Evolutionary conservation across 352 stramenopile species (phyloP).

Genomic region (Blastocystis sp.): DNA sequence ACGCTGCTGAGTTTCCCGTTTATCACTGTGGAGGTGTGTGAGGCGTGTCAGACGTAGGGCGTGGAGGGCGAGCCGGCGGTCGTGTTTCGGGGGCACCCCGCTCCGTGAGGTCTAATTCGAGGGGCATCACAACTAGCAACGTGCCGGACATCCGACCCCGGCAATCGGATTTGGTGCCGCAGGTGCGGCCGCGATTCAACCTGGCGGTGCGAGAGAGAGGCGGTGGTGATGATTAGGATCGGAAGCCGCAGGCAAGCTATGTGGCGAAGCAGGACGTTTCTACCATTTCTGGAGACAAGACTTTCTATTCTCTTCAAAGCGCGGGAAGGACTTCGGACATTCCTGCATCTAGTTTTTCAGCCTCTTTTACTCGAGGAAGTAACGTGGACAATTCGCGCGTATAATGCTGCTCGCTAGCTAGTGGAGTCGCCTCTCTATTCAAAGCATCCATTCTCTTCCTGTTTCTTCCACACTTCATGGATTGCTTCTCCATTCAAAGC

Average conservation of each 20-base stretch:
- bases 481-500: no score
- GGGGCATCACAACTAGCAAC: background rate
- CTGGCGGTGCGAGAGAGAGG: background rate
- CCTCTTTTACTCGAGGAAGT: background rate
- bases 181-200: background rate
- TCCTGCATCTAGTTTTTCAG: background rate
- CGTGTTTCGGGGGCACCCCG: background rate
- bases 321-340: background rate
- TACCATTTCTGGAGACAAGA: background rate
- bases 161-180: background rate
- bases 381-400: background rate
- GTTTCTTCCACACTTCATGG: background rate
- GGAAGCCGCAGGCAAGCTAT: background rate
- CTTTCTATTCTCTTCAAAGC: background rate
- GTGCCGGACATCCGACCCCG: background rate
- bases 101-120: background rate
- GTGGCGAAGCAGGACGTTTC: background rate
- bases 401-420: no score
- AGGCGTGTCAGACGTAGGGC: background rate
- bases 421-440: background rate
- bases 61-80: background rate
- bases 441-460: no score
- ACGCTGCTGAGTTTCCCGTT: background rate
- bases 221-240: background rate
- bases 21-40: background rate